Base-by-base conservation (phyloP, 306 rosid genomes). In the Potentilla sterilis region DNA sequence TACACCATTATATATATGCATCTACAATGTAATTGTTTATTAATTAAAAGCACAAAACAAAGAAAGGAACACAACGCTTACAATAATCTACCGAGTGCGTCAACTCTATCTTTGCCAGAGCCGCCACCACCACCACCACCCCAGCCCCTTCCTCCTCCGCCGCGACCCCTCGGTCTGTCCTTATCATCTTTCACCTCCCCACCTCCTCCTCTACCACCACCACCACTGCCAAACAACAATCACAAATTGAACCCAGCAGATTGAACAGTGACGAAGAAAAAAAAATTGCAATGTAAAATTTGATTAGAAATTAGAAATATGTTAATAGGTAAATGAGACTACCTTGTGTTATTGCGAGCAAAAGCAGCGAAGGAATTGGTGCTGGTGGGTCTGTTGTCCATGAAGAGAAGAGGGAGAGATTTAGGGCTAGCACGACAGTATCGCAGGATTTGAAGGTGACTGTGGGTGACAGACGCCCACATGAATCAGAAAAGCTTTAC, bases 1-100 rank as follows among this genome's bases (percentile, higher is more conserved):
- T 18, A 71, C 52, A 51, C 28, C 28, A 49, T 6, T 5, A 18
- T 15, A 11, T 22, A 8, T 15, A 15, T 7, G 7, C 14, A 70
- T 41, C 6, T 51, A 5, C 22, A 41, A 21, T 19, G 9, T n/a
- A 67, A 28, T 28, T 28, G 28, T 28, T 28, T 28, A 28, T 28
- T 28, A 28, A 28, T 28, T 28, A 28, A 28, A 28, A 28, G 28
- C 28, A 28, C 28, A 28, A 28, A 28, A 28, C 28, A 28, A 74
- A 46, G 48, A 72, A 48, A 24, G 43, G 77, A 55, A 69, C 55
- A 32, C 55, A 24, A 59, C 77, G 58, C 99, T 92, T 89, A 90
- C 99, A 95, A 32, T 68, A 92, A 88, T 86, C 97, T 90, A 78
- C 99, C 99, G 81, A 92, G 99, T 10, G 97, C 91, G 9, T 90